Evolutionary conservation across 192 early-diverging fungal genomes (phyloP).

Genomic region (Linnemannia exigua): DNA sequence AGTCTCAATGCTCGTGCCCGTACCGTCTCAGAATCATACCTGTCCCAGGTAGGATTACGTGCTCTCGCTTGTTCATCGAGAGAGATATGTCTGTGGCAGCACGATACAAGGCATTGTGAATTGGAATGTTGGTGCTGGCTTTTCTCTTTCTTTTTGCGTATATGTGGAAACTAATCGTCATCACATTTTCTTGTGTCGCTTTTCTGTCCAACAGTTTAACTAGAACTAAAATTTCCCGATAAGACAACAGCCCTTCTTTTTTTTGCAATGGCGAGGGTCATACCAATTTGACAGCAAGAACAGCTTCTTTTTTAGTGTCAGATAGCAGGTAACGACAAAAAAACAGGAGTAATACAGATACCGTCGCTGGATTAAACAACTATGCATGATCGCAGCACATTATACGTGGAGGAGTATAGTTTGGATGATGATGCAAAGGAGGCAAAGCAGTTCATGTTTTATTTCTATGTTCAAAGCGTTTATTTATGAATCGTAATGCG

Average conservation of each 20-base stretch:
- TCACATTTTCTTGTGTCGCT: slow-evolving; percentile 1
- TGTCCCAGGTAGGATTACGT: slow-evolving; percentile 36
- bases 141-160: too few relatives aligned
- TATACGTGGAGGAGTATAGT: neutral
- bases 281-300: neutral
- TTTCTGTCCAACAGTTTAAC: slow-evolving; percentile 14
- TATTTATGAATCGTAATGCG: neutral
- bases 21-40: slow-evolving; percentile 88
- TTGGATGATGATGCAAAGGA: neutral
- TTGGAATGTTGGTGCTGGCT: too few relatives aligned
- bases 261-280: neutral
- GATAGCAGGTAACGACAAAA: neutral
- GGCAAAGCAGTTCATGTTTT: neutral
- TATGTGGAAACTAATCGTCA: slow-evolving; percentile 6
- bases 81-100: too few relatives aligned
- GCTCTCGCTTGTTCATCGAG: too few relatives aligned
- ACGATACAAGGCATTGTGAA: too few relatives aligned
- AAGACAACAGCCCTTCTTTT: neutral
- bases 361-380: neutral
- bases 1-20: slow-evolving; percentile 87
- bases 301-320: neutral
- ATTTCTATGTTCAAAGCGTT: neutral
- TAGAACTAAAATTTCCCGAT: neutral
- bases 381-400: neutral
- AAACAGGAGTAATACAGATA: slow-evolving; percentile 7